These are phyloP conservation scores for Limonium bicolor DNA, from an alignment of 148 eudicot genomes.

Conservation along the genomic window DNA sequence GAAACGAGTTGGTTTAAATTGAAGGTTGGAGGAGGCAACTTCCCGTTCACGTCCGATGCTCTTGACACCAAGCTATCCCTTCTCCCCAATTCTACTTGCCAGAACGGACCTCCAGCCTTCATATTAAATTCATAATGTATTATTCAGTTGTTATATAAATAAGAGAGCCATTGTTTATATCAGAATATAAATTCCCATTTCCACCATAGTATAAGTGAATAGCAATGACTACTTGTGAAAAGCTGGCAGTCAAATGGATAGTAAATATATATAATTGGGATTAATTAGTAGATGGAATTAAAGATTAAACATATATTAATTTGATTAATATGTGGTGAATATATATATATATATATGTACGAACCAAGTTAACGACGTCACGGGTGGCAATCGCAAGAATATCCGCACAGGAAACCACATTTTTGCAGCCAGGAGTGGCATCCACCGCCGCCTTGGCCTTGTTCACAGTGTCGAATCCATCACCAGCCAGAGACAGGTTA, in stretches of 20 bases:
- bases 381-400: slow-evolving; percentile 43
- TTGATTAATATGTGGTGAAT: neutral
- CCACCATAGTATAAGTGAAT: no score
- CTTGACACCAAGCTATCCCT: slow-evolving; percentile 48
- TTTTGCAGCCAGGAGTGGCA: slow-evolving; percentile 21
- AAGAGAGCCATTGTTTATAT: no score
- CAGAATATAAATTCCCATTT: no score
- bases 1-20: slow-evolving; percentile 34
- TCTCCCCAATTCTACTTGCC: slow-evolving; percentile 57
- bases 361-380: slow-evolving; percentile 18
- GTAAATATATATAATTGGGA: neutral
- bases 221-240: no score
- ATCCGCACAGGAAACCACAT: slow-evolving; percentile 42
- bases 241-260: no score
- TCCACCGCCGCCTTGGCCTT: slow-evolving; percentile 34
- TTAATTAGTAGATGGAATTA: neutral
- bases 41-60: slow-evolving; percentile 25
- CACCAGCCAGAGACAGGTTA: slow-evolving; percentile 38
- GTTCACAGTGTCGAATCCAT: slow-evolving; percentile 22
- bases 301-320: neutral
- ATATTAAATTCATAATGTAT: neutral
- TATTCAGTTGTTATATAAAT: no score
- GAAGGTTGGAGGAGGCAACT: slow-evolving; percentile 32
- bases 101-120: slow-evolving; percentile 64
- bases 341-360: neutral